phyloP scores from a whole-genome alignment of 257 asterid species.

The Gynochthodes officinalis region DNA sequence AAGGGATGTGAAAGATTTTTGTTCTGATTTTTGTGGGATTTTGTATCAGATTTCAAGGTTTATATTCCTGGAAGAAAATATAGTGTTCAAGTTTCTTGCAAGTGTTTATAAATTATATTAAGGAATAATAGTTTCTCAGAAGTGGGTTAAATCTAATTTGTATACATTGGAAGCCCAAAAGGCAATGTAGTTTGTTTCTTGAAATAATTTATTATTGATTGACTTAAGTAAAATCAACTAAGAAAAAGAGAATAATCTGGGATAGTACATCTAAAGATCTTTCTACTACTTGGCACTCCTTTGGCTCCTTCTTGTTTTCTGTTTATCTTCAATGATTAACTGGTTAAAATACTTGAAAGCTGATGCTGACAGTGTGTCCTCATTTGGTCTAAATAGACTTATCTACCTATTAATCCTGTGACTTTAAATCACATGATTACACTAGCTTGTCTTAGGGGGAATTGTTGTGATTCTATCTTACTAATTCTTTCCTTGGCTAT shows the following conservation, averaged over 20 bases:
- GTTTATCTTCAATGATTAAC: background rate
- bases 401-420: background rate
- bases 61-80: no score
- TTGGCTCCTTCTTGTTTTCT: no score
- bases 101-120: no score
- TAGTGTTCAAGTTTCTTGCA: no score
- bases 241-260: background rate
- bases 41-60: no score
- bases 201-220: no score
- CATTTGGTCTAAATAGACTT: background rate
- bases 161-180: background rate
- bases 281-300: background rate
- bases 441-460: background rate
- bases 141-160: background rate
- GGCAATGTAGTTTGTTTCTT: background rate
- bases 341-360: background rate
- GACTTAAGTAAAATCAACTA: background rate
- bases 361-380: background rate
- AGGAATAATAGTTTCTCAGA: background rate
- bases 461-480: background rate
- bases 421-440: background rate
- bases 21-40: no score
- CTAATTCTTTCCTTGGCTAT: conserved; percentile 12
- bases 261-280: background rate
- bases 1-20: background rate